Evolutionary conservation across 1,139 yeast species (phyloP).

Genomic region (Wickerhamomyces sp.): DNA sequence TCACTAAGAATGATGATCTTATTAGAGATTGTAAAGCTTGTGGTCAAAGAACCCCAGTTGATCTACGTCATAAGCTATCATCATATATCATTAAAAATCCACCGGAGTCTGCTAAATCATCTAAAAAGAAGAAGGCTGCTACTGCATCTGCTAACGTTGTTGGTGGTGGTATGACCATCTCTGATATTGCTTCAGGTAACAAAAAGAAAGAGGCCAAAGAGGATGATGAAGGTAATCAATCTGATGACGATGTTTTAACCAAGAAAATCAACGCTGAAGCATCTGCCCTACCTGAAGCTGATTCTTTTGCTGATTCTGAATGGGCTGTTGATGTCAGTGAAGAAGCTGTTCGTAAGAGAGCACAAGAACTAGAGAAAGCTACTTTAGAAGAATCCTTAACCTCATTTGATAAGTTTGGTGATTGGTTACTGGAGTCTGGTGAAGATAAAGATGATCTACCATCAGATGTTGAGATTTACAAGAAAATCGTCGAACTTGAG

Average conservation of each 20-base stretch:
- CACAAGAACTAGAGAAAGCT: conserved; percentile 72
- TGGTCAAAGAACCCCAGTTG: conserved; percentile 83
- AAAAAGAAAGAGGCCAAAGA: conserved; percentile 27
- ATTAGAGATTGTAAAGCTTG: conserved; percentile 98
- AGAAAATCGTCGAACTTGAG: conserved; percentile 78
- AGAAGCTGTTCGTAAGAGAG: conserved; percentile 94
- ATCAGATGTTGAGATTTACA: conserved; percentile 84
- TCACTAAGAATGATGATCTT: conserved; percentile 71
- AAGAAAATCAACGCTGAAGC: conserved; percentile 84
- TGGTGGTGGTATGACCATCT: conserved; percentile 79
- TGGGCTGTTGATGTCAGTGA: conserved; percentile 99
- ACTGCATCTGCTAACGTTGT: conserved; percentile 89
- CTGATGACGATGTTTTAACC: conserved; percentile 73
- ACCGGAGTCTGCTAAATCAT: conserved; percentile 54
- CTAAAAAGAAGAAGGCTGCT: conserved; percentile 68
- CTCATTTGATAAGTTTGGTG: conserved; percentile 73
- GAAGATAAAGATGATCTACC: conserved; percentile 60
- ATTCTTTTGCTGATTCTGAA: conserved; percentile 76
- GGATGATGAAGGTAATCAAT: conserved; percentile 36
- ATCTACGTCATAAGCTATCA: conserved; percentile 81
- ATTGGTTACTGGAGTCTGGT: conserved; percentile 68
- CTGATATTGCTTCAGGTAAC: conserved; percentile 57
- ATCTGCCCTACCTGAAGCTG: conserved; percentile 50
- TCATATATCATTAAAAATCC: conserved; percentile 91
- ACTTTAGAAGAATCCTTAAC: conserved; percentile 31